Evolutionary conservation across 78 protist genomes (phyloP), one percentile per base, ranked within the genome.

Genomic region (slime mould (Dictyostelium discoideum)): DNA sequence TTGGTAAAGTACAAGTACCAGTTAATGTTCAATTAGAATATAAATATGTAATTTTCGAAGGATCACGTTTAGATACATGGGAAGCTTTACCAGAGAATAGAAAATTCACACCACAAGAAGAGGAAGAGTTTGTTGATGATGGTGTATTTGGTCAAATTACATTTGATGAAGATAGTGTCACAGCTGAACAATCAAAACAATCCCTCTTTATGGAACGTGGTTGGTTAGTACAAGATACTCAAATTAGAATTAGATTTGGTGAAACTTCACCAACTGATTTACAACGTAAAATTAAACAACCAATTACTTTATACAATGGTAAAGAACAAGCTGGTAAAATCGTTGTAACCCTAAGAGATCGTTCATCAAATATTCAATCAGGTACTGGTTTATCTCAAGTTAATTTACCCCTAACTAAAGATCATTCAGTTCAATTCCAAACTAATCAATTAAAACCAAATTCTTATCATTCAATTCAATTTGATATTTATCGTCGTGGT

Each of bases 61-160:
- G 88, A 2, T 67, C 57, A 48, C 65, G 95, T 44, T 69, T 90
- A 57, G 95, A 90, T 63, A 50, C 57, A 20, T 90, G 95, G 95
- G 95, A 90, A n/a, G 63, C 95, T 3, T 40, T 90, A n/a, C 95
- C 95, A 46, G 95, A 80, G 44, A 90, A 90, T 72, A 80, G 95
- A 73, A 83, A 63, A 48, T 90, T 90, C 46, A 67, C 88, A 22
- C 95, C 95, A 67, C 87, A 90, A 77, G 95, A 90, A 39, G 95
- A 90, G 11, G 88, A 90, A 4, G 95, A 90, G 29, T 42, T 90
- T 20, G 74, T 90, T 20, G 81, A 90, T 72, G 95, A 90, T 48
- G 95, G 95, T 82, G 14, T 63, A 29, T 90, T 90, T 82, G 95
- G 95, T 73, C 67, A 50, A 44, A 63, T 79, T 3, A 18, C 26